phyloP scores from a whole-genome alignment of 208 protist genomes.

The Acanthamoeba sp. region DNA sequence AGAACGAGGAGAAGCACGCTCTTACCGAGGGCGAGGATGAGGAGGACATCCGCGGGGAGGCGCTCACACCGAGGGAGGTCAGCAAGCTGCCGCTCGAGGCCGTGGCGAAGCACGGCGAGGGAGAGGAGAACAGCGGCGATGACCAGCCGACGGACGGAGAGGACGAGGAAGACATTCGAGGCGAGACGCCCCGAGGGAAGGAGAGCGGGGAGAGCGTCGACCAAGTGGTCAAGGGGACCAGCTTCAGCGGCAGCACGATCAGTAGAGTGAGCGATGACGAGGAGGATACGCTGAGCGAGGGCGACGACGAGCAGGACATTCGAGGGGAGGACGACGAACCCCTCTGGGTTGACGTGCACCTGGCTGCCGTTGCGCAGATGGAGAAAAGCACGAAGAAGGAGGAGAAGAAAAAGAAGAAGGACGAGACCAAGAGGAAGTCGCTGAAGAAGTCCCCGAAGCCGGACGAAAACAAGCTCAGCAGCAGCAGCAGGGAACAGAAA shows the following conservation, averaged over 20 bases:
- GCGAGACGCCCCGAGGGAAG: conserved; percentile 17
- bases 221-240: neutral
- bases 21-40: neutral
- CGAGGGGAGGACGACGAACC: neutral
- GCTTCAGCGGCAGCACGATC: neutral
- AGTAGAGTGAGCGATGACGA: neutral
- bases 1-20: neutral
- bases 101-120: neutral
- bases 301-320: conserved; percentile 37
- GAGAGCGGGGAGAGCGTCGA: neutral
- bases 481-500: neutral
- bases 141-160: neutral
- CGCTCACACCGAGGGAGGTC: neutral
- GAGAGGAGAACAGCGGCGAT: neutral
- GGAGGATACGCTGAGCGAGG: conserved; percentile 2
- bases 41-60: conserved; percentile 18
- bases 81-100: neutral
- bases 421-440: neutral
- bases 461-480: neutral
- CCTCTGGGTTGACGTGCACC: neutral
- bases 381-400: neutral
- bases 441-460: neutral
- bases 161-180: conserved; percentile 40
- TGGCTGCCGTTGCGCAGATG: neutral
- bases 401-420: conserved; percentile 46